Evolutionary conservation across 2,329 filamentous ascomycete genomes (phyloP), one percentile per base, ranked within the genome.

Genomic region (Neodidymelliopsis sp.): DNA sequence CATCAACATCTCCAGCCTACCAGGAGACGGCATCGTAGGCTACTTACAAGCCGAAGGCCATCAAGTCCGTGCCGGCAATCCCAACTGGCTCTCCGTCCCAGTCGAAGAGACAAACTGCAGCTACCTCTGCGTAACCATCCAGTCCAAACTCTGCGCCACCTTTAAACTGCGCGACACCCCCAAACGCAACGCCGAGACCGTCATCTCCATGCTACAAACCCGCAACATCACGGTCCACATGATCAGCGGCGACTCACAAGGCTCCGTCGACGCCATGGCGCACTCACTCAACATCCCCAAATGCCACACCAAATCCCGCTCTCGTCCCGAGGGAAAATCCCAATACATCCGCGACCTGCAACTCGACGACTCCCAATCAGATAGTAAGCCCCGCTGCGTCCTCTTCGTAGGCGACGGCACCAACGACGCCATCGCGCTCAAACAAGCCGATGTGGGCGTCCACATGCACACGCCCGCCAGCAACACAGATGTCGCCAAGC

Each of bases 391-490:
- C 1, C 62, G 57, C n/a, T 56, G 80, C 1, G 81, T 90, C 13
- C 70, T 91, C 5, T 92, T 93, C 69, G 81, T 83, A 39, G 89
- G 89, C 24, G 89, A 93, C 59, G 90, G 90, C 2, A 91, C 87
- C 11, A 93, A 93, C 67, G 89, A 93, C 62, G 87, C 89, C 0
- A 78, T 84, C 2, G 89, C 89, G 0, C 78, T 93, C 2, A 84
- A 87, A 0, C 82, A 86, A 63, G 87, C 90, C 1, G 81, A 81
- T 5, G 80, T 93, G 20, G 90, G 90, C 20, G 77, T 91, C 0
- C 86, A 90, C 56, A 82, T 93, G 66, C 81, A 81, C 49, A 45
- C 40, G 4, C n/a, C 41, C 6, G 78, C 76, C 46, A 77, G 54
- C 25, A 76, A 51, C 20, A 61, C 56, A 6, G 88, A 91, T 47